phyloP scores from a whole-genome alignment of 176 grass and related monocot genomes.

The Bonia amplexicaulis region DNA sequence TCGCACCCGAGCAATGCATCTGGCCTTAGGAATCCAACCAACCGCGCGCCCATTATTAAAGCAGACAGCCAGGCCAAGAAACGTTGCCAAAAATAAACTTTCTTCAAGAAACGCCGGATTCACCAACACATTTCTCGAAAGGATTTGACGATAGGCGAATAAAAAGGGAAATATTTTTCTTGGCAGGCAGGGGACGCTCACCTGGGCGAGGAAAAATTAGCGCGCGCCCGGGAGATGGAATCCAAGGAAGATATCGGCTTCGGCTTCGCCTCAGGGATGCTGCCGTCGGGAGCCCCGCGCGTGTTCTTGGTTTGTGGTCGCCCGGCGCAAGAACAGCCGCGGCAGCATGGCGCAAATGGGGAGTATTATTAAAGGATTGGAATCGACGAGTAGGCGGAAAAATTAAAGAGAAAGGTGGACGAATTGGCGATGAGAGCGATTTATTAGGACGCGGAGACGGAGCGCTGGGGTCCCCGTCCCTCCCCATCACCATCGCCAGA shows the following conservation, averaged over 20 bases:
- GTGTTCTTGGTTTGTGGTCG: conserved; percentile 36
- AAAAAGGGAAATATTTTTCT: neutral
- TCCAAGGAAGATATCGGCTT: conserved; percentile 21
- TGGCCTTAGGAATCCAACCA: conserved; percentile 24
- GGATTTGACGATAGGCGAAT: neutral
- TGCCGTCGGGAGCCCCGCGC: neutral
- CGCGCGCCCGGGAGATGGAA: conserved; percentile 12
- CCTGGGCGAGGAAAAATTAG: conserved; percentile 30
- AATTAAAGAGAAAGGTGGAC: conserved; percentile 8
- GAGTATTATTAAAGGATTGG: conserved; percentile 19
- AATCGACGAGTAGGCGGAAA: conserved; percentile 22
- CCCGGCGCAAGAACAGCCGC: conserved; percentile 11
- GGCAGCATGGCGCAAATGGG: conserved; percentile 37
- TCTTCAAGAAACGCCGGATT: neutral
- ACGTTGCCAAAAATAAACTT: neutral
- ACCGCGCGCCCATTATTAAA: conserved; percentile 41
- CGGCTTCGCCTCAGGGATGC: conserved; percentile 12
- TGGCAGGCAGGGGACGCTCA: conserved; percentile 25
- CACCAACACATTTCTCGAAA: conserved; percentile 32
- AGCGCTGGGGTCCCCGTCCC: conserved; percentile 13
- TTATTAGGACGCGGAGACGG: conserved; percentile 42
- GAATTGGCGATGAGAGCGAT: conserved; percentile 29
- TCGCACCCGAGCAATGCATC: conserved; percentile 39
- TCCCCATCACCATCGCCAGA: conserved; percentile 43
- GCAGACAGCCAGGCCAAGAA: conserved; percentile 14